A percentile compares a stretch with the other conserved stretches of the same genome.
Evolutionary conservation across 139 green algal genomes (phyloP).

Genomic region (Prasinococcaceae sp.): DNA sequence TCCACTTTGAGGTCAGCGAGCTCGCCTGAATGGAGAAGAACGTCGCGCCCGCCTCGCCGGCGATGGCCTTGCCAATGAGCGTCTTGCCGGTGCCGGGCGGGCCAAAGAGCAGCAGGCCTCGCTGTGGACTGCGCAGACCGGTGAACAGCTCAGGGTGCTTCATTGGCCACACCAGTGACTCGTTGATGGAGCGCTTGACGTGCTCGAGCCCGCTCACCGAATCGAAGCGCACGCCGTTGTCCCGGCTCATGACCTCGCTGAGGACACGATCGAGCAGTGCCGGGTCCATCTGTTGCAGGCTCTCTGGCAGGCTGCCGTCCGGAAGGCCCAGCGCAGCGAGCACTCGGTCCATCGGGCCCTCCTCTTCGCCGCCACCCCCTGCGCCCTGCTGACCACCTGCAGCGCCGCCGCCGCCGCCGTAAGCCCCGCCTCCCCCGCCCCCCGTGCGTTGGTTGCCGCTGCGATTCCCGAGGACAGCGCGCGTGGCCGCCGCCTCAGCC

Average conservation of each 20-base stretch:
- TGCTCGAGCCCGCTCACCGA: conserved; percentile 22
- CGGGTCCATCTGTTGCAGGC: conserved; percentile 15
- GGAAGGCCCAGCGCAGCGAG: conserved; percentile 4
- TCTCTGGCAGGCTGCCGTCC: conserved; percentile 15
- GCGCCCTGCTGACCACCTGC: too few species aligned
- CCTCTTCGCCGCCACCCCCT: too few species aligned
- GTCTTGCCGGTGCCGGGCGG: conserved; percentile 88
- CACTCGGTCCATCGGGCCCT: too few species aligned
- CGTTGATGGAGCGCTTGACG: conserved; percentile 35
- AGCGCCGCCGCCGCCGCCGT: too few species aligned
- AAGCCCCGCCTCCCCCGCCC: too few species aligned
- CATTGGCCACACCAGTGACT: conserved; percentile 95
- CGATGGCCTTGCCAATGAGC: conserved; percentile 86
- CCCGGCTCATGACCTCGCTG: conserved; percentile 16
- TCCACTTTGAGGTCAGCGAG: conserved; percentile 97
- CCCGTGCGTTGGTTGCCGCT: too few species aligned
- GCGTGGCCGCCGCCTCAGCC: too few species aligned
- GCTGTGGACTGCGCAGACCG: conserved; percentile 50
- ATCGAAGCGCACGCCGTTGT: conserved; percentile 8
- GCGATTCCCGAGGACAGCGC: too few species aligned
- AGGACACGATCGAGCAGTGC: conserved; percentile 15
- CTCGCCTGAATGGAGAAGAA: conserved; percentile 93
- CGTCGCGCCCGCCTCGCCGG: conserved; percentile 83
- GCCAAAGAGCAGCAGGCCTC: conserved; percentile 83
- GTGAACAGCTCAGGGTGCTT: conserved; percentile 81